Evolutionary conservation across 441 rosid species (phyloP).

Genomic region (Codiaeum variegatum): DNA sequence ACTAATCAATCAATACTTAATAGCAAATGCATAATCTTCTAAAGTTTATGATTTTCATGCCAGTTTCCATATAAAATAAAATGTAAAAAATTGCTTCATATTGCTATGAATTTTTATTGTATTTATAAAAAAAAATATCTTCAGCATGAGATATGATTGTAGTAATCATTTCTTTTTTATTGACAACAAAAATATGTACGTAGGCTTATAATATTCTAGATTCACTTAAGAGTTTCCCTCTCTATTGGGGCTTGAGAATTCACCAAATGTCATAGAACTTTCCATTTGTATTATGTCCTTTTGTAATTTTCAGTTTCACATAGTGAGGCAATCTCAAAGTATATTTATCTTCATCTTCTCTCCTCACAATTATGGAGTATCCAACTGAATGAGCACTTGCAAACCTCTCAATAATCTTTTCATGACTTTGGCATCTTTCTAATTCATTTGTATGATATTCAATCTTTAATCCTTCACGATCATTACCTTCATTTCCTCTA

Average conservation of each 20-base stretch:
- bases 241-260: conserved; percentile 36
- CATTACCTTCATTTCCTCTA: conserved; percentile 27
- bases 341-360: conserved; percentile 40
- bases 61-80: neutral
- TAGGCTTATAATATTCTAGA: too few species aligned
- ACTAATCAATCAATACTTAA: conserved; percentile 39
- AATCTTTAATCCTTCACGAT: neutral
- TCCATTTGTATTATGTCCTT: conserved; percentile 45
- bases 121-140: too few species aligned
- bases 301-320: conserved; percentile 41
- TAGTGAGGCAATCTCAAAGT: conserved; percentile 52
- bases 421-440: neutral
- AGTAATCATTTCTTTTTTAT: too few species aligned
- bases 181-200: too few species aligned
- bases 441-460: neutral
- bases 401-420: conserved; percentile 29
- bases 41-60: neutral
- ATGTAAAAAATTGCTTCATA: too few species aligned
- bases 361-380: conserved; percentile 43
- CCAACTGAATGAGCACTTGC: conserved; percentile 71
- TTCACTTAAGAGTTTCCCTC: too few species aligned
- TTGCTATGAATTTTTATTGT: too few species aligned
- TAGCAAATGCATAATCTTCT: conserved; percentile 18
- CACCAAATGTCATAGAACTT: conserved; percentile 67
- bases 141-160: too few species aligned